Percentiles rank a stretch among this genome's conserved stretches.
phyloP scores from a whole-genome alignment of 306 rosid species.

The Lathyrus oleraceus region DNA sequence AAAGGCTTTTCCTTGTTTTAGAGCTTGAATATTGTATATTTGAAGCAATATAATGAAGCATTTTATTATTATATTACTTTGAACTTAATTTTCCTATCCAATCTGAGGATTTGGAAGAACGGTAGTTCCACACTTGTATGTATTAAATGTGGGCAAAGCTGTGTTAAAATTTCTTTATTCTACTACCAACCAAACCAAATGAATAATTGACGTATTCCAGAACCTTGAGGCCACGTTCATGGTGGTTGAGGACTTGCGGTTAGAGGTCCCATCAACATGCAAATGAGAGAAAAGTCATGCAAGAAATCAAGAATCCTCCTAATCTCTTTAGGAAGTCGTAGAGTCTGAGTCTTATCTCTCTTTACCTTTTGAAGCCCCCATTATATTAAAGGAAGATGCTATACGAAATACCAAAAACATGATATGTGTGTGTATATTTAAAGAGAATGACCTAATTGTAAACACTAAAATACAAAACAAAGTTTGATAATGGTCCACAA shows the following conservation, averaged over 20 bases:
- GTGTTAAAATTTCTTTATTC: background rate
- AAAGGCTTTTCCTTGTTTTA: background rate
- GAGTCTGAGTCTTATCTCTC: background rate
- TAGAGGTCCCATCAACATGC: slow-evolving; percentile 9
- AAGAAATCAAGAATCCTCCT: slow-evolving; percentile 19
- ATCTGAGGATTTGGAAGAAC: background rate
- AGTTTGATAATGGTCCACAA: slow-evolving; percentile 1
- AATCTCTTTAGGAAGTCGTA: no score
- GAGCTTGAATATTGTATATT: slow-evolving; percentile 16
- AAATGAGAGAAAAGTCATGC: slow-evolving; percentile 12
- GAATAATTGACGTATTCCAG: slow-evolving; percentile 19
- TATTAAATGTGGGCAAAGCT: no score
- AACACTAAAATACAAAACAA: background rate
- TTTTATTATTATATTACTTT: background rate
- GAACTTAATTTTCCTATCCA: background rate
- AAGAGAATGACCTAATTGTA: background rate
- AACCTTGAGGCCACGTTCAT: background rate
- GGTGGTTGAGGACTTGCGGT: background rate
- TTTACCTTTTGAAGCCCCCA: background rate
- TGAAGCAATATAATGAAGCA: slow-evolving; percentile 20
- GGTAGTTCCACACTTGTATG: background rate
- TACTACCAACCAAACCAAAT: slow-evolving; percentile 30
- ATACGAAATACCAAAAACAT: background rate
- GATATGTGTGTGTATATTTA: background rate
- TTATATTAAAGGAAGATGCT: background rate